These are phyloP conservation scores for Allantophomopsis lycopodina DNA, from an alignment of 2,329 filamentous ascomycete genomes.

Conservation along the genomic window DNA sequence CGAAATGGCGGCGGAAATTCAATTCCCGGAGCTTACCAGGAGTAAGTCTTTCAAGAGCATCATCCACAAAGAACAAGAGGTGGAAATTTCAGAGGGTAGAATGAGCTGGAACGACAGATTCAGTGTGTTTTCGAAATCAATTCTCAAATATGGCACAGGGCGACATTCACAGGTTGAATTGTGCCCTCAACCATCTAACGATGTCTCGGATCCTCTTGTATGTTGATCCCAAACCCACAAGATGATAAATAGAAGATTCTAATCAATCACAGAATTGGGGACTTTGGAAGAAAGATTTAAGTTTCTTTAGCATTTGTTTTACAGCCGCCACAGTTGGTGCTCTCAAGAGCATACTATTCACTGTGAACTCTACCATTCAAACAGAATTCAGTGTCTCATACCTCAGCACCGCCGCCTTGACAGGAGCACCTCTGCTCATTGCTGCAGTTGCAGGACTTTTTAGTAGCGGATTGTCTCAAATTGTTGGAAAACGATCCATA, in stretches of 20 bases:
- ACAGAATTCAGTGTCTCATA: constrained; percentile 29
- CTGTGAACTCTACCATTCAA: constrained; percentile 30
- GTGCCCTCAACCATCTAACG: background rate
- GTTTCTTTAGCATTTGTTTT: constrained; percentile 31
- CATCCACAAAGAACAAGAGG: too few species aligned
- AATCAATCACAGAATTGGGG: constrained; percentile 37
- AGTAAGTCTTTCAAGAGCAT: too few species aligned
- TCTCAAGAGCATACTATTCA: constrained; percentile 40
- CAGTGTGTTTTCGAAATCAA: background rate
- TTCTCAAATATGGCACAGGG: constrained; percentile 32
- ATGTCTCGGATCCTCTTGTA: background rate
- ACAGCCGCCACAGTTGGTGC: constrained; percentile 30
- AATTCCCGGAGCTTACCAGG: too few species aligned
- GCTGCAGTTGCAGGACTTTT: constrained; percentile 30
- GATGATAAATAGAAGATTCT: constrained; percentile 5
- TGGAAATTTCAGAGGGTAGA: too few species aligned
- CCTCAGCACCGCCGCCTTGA: constrained; percentile 32
- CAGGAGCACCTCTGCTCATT: constrained; percentile 36
- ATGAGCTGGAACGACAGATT: too few species aligned
- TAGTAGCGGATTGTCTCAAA: constrained; percentile 26
- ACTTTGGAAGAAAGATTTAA: constrained; percentile 35
- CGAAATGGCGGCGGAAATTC: too few species aligned
- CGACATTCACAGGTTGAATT: constrained; percentile 29
- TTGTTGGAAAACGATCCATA: constrained; percentile 38
- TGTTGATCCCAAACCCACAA: background rate